These are phyloP conservation scores for Chimonanthus praecox DNA, from an alignment of 164 flowering plant species.

Conservation along the genomic window DNA sequence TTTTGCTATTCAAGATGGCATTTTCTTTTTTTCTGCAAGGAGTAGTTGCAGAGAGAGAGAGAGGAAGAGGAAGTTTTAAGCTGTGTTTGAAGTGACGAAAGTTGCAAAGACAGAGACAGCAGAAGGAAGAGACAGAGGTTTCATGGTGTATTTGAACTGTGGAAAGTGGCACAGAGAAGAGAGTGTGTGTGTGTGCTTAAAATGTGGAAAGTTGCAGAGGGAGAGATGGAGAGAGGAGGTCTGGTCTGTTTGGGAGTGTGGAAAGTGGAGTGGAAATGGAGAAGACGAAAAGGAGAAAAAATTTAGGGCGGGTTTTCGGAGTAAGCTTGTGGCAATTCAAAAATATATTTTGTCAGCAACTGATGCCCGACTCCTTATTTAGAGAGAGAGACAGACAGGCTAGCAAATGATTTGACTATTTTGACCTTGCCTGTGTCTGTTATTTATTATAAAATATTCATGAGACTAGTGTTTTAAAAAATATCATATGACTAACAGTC, in stretches of 20 bases:
- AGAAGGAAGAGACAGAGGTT: too few relatives aligned
- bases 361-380: too few relatives aligned
- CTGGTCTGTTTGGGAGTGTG: background rate
- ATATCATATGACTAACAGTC: too few relatives aligned
- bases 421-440: too few relatives aligned
- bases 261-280: background rate
- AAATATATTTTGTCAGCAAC: background rate
- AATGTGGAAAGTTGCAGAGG: background rate
- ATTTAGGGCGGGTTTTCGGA: background rate
- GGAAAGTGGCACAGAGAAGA: background rate
- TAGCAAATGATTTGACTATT: too few relatives aligned
- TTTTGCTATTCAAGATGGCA: background rate
- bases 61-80: background rate
- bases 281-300: background rate
- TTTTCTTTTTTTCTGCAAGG: slow-evolving; percentile 3
- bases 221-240: background rate
- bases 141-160: background rate
- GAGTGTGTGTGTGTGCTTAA: too few relatives aligned
- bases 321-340: background rate
- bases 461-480: too few relatives aligned
- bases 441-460: too few relatives aligned
- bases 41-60: slow-evolving; percentile 10
- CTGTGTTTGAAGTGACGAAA: background rate
- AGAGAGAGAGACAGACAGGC: too few relatives aligned
- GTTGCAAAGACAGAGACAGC: too few relatives aligned